Evolutionary conservation across 2,329 filamentous ascomycete species (phyloP), one percentile per base, ranked within the genome.

Genomic region (Colletotrichum simmondsii): DNA sequence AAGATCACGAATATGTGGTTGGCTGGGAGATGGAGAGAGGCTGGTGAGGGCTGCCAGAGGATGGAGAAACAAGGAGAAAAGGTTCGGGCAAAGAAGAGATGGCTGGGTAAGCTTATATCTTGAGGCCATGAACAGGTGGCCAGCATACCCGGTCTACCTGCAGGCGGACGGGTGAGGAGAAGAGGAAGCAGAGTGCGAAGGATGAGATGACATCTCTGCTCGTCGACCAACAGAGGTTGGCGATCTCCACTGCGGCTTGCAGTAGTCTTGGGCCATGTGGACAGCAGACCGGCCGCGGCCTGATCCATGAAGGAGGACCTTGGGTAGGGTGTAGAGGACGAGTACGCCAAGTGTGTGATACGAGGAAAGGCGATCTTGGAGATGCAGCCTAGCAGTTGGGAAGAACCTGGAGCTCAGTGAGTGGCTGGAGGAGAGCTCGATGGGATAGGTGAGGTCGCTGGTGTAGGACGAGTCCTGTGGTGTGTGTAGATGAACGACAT

Each of bases 261-360:
- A 74, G 68, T 75, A 69, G 74, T 30, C 46, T 60, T 58, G 37
- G 42, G 32, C 58, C 68, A 74, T 56, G 67, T 64, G 65, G 60
- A 60, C 65, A 64, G 59, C 28, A 59, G 26, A 60, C 61, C 57
- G 54, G 35, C 30, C 68, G 57, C 28, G 22, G 59, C 19, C 61
- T 42, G 66, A 30, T 35, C 60, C 67, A 54, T 52, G 35, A 19
- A 60, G 32, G 12, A 16, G 42, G 28, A 16, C 14, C 37, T 14
- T 65, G 56, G 54, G 37, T 46, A 61, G 35, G 60, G 32, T 32
- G 28, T 24, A 56, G 54, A 35, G 66, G 61, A 61, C 60, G 42
- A 52, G 30, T 16, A 57, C 30, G 71, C 71, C 73, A 74, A 75
- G 73, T 71, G 63, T 70, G 67, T 75, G 71, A 75, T 73, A 75